Evolutionary conservation across 495 filamentous ascomycete genomes (phyloP).

Genomic region (Acidiella bohemica): DNA sequence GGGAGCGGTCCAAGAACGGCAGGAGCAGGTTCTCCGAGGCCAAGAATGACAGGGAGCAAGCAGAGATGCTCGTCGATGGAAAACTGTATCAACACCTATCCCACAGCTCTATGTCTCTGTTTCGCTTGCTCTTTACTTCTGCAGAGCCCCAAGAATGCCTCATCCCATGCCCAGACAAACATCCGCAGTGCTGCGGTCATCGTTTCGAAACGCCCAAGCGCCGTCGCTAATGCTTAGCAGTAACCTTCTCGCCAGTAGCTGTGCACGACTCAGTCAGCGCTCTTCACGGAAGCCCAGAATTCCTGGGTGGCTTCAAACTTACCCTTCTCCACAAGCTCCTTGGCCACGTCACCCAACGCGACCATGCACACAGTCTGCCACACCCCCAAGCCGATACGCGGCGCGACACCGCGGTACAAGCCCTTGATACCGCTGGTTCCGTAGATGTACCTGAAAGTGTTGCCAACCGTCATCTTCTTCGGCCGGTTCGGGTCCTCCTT

Average conservation of each 20-base stretch:
- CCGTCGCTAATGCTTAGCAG: slow-evolving; percentile 7
- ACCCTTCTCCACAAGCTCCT: slow-evolving; percentile 37
- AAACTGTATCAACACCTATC: too few species aligned
- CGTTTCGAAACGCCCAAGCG: neutral
- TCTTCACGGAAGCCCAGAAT: neutral
- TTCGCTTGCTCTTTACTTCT: too few species aligned
- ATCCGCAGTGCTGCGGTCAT: neutral
- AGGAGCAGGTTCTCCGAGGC: too few species aligned
- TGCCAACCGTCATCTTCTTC: slow-evolving; percentile 94
- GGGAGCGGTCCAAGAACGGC: too few species aligned
- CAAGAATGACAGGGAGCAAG: too few species aligned
- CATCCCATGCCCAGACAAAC: too few species aligned
- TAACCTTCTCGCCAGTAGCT: neutral
- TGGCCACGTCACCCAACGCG: slow-evolving; percentile 95
- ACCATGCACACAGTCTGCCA: slow-evolving; percentile 99
- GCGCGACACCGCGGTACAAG: slow-evolving; percentile 88
- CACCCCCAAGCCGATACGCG: slow-evolving; percentile 84
- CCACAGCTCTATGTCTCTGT: too few species aligned
- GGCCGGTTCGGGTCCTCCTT: slow-evolving; percentile 92
- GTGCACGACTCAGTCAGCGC: neutral
- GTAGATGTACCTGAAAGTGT: slow-evolving; percentile 90
- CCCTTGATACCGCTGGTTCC: slow-evolving; percentile 74
- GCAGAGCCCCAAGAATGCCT: too few species aligned
- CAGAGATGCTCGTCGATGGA: too few species aligned
- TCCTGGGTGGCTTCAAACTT: neutral